Conservation (phyloP, 805 yeast genomes). For the Metschnikowia proteae region DNA sequence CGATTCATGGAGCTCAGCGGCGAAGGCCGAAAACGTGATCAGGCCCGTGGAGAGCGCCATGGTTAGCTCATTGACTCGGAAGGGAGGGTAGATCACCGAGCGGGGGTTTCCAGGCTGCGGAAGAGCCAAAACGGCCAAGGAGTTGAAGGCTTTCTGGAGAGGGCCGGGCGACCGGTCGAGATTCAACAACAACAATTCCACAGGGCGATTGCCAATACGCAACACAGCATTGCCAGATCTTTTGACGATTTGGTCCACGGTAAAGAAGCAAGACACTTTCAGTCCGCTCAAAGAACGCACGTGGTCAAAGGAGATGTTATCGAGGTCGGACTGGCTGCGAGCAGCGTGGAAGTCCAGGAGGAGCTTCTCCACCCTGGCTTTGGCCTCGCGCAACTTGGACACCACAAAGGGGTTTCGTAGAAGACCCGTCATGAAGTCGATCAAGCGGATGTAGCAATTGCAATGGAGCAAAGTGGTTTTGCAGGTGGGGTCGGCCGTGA, state of each 20-base stretch:
- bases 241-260: slow-evolving; percentile 32
- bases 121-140: slow-evolving; percentile 35
- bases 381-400: slow-evolving; percentile 24
- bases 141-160: slow-evolving; percentile 21
- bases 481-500: slow-evolving; percentile 18
- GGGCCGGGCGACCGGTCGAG: slow-evolving; percentile 13
- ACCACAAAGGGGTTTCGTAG: slow-evolving; percentile 40
- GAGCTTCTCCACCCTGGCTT: slow-evolving; percentile 16
- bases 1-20: slow-evolving; percentile 10
- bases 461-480: slow-evolving; percentile 33
- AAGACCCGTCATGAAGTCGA: slow-evolving; percentile 18
- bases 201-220: slow-evolving; percentile 14
- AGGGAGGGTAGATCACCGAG: slow-evolving; percentile 40
- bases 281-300: slow-evolving; percentile 28
- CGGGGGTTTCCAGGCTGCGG: slow-evolving; percentile 22
- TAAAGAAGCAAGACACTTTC: slow-evolving; percentile 39
- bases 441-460: slow-evolving; percentile 26
- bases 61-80: slow-evolving; percentile 35
- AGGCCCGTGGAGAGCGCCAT: slow-evolving; percentile 17
- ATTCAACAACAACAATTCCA: slow-evolving; percentile 36
- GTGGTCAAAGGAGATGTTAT: slow-evolving; percentile 34
- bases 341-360: slow-evolving; percentile 15
- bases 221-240: slow-evolving; percentile 27
- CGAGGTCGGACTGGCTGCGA: slow-evolving; percentile 20
- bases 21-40: slow-evolving; percentile 17